Base-by-base conservation (phyloP, 2,329 filamentous ascomycete genomes). In the Xylariomycetidae sp. region DNA sequence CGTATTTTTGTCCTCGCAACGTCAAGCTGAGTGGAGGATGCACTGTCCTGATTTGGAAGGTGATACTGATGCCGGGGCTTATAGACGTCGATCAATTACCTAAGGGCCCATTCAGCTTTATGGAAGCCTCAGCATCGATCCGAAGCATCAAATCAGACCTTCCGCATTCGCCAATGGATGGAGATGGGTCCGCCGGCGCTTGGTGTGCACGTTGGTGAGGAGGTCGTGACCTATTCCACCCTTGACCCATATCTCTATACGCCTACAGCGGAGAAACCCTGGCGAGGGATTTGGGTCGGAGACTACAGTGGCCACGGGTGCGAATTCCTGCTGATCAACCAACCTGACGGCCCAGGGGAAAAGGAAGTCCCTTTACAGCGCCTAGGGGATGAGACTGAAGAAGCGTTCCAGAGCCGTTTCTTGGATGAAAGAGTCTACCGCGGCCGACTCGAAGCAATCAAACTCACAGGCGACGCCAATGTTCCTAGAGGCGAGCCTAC, bases 381-480 rank as follows among this genome's bases (percentile, higher is more conserved):
- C 28, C 34, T 44, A 7, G 52, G 60, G 1, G 49, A 47, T 10
- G 72, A 81, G 46, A 61, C 62, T 5, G 58, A 66, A 12, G 58
- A 62, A 8, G 61, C 60, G n/a, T 76, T 66, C 55, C 50, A 67
- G 20, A 47, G 51, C 22, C 63, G 72, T 13, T 66, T 67, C 30
- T 51, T 57, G 2, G 62, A 69, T 11, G 64, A 67, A 16, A 61
- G 64, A 11, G 64, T 77, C 2, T 78, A 85, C 45, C 69, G 67
- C 10, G 87, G 88, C 4, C 34, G 79, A 2, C 59, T 97, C 4
- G 80, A 89, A 56, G 90, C 85, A 0, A 80, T 96, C 52, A 97
- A 97, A 57, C 65, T 98, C 20, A 97, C 90, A 0, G 90, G 90
- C 1, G 90, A 98, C 51, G 79, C 83, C 0, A 94, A 96, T 46